Evolutionary conservation across 345 rosid species (phyloP).

Genomic region (Draba incana): DNA sequence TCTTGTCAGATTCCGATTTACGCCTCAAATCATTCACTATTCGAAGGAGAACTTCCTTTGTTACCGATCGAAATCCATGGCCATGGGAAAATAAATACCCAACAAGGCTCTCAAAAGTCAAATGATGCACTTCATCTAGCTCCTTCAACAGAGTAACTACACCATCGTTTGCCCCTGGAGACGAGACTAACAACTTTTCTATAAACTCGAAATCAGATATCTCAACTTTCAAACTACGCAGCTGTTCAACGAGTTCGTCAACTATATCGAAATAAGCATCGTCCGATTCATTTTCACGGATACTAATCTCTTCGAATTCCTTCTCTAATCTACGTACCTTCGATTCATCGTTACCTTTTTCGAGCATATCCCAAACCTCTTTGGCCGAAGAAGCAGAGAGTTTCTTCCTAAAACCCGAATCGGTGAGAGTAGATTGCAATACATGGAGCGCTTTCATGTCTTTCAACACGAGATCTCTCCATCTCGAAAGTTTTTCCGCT

Average conservation of each 20-base stretch:
- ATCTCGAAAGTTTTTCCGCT: not conserved
- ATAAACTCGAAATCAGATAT: not conserved
- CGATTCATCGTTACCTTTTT: not conserved
- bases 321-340: constrained; percentile 5
- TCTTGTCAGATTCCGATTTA: no score
- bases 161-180: no score
- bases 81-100: not conserved
- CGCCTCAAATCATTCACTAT: no score
- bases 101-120: not conserved
- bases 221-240: no score
- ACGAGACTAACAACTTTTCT: not conserved
- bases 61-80: no score
- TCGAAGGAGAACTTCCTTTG: no score
- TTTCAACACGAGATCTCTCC: constrained; percentile 18
- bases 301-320: constrained; percentile 1
- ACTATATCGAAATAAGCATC: not conserved
- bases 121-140: not conserved
- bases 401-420: constrained; percentile 6
- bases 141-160: no score
- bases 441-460: constrained; percentile 22
- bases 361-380: not conserved
- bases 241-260: not conserved
- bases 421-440: constrained; percentile 10
- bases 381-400: constrained; percentile 12
- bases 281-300: not conserved